phyloP scores from a whole-genome alignment of 768 basidiomycete genomes.

The Pleurotus citrinopileatus region DNA sequence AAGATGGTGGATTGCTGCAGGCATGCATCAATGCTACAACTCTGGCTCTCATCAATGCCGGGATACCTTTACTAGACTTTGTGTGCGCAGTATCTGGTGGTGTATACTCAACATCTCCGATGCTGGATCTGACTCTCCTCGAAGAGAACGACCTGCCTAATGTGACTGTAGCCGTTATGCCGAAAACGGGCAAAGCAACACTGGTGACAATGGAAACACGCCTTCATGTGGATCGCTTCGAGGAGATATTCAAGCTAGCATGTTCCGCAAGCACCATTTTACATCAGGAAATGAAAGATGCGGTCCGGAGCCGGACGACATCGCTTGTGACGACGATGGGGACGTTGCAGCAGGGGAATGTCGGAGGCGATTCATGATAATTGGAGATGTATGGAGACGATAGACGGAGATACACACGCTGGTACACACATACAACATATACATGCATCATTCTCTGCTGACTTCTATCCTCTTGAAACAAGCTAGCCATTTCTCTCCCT shows the following conservation, averaged over 20 bases:
- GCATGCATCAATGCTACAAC: conserved; percentile 95
- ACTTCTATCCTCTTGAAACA: conserved; percentile 74
- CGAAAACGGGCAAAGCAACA: conserved; percentile 80
- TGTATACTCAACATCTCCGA: conserved; percentile 73
- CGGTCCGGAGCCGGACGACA: conserved; percentile 62
- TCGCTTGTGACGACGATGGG: conserved; percentile 63
- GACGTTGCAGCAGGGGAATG: conserved; percentile 31
- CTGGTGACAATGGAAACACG: conserved; percentile 92
- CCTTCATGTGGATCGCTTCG: conserved; percentile 90
- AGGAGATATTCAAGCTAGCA: conserved; percentile 81
- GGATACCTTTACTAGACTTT: conserved; percentile 88
- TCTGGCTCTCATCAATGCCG: conserved; percentile 85
- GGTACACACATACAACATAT: too few relatives aligned
- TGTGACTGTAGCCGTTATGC: conserved; percentile 87
- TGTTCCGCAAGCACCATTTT: conserved; percentile 75
- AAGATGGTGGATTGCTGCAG: conserved; percentile 89
- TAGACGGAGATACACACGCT: too few relatives aligned
- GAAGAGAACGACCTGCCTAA: conserved; percentile 93
- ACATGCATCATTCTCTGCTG: conserved; percentile 12
- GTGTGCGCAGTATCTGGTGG: conserved; percentile 89
- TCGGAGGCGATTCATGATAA: conserved; percentile 22
- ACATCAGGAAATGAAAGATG: conserved; percentile 79
- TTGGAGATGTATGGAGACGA: conserved; percentile 34
- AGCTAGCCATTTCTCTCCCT: conserved; percentile 88
- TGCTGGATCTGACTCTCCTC: conserved; percentile 84